Conservation (phyloP, 176 grass and related monocot species). For the Oryza nivara region DNA sequence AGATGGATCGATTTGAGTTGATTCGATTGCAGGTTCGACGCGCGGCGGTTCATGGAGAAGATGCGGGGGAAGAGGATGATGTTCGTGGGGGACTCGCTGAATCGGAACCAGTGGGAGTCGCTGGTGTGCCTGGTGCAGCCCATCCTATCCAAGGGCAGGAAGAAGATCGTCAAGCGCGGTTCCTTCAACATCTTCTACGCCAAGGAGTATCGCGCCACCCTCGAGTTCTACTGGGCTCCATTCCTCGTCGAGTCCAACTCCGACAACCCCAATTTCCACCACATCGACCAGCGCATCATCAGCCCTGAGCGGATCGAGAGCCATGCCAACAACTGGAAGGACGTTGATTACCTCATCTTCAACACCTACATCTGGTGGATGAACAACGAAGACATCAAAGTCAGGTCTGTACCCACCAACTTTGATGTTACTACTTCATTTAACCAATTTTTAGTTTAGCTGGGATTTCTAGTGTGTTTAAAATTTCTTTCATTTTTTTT, state of each 20-base stretch:
- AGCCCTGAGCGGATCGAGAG: slow-evolving; percentile 56
- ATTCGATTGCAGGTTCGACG: slow-evolving; percentile 55
- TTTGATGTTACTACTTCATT: not conserved
- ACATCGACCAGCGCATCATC: slow-evolving; percentile 64
- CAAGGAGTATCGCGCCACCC: slow-evolving; percentile 80
- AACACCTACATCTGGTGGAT: slow-evolving; percentile 99
- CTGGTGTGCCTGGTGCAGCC: slow-evolving; percentile 87
- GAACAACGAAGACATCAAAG: slow-evolving; percentile 75
- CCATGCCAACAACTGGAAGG: slow-evolving; percentile 73
- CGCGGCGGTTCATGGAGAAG: slow-evolving; percentile 68
- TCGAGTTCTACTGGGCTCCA: slow-evolving; percentile 96
- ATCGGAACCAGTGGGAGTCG: slow-evolving; percentile 95
- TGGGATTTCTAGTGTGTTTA: not conserved
- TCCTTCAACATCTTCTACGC: slow-evolving; percentile 55
- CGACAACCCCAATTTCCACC: slow-evolving; percentile 77
- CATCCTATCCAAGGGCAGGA: slow-evolving; percentile 49
- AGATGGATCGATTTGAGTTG: too few relatives aligned
- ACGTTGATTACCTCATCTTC: slow-evolving; percentile 86
- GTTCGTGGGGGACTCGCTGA: slow-evolving; percentile 95
- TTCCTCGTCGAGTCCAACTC: slow-evolving; percentile 96
- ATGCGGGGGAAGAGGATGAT: slow-evolving; percentile 80
- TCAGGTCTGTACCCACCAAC: slow-evolving; percentile 47
- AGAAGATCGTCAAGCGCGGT: slow-evolving; percentile 51
- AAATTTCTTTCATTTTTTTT: not conserved
- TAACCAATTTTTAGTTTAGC: not conserved